Percentiles rank a stretch among this genome's conserved stretches.
These are phyloP conservation scores for Ailanthus altissimus DNA, from an alignment of 345 rosid species.

Conservation along the genomic window DNA sequence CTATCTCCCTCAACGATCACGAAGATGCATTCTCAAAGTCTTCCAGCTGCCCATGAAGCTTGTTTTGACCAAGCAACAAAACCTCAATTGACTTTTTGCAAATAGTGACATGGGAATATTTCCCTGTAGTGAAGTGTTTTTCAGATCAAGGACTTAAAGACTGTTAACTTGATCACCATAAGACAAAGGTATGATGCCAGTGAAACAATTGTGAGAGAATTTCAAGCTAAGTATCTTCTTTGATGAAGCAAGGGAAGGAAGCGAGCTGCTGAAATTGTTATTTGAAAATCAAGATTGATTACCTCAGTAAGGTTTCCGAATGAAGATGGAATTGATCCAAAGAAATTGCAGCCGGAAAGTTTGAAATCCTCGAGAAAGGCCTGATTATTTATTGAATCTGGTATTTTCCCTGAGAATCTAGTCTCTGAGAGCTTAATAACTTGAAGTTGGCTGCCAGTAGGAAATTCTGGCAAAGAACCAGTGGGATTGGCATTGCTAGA, in stretches of 20 bases:
- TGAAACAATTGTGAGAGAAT: constrained; percentile 15
- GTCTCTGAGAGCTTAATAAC: not conserved
- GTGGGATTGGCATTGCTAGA: not conserved
- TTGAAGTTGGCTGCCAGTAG: not conserved
- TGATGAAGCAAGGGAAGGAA: constrained; percentile 15
- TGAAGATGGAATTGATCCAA: constrained; percentile 23
- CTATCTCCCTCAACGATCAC: not conserved
- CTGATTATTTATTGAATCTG: constrained; percentile 23
- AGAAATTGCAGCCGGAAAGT: not conserved
- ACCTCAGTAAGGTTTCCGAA: constrained; percentile 18
- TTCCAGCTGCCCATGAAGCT: not conserved
- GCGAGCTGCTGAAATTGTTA: constrained; percentile 24
- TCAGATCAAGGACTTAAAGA: not conserved
- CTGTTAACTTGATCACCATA: not conserved
- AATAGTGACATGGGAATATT: not conserved
- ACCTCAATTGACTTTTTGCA: not conserved
- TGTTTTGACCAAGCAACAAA: not conserved
- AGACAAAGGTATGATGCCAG: not conserved
- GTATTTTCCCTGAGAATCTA: constrained; percentile 19
- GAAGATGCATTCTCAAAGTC: constrained; percentile 16
- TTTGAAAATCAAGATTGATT: not conserved
- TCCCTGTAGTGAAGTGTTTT: not conserved
- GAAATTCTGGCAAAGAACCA: constrained; percentile 22
- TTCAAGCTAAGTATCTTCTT: not conserved
- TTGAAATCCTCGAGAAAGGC: not conserved